These are phyloP conservation scores for Gymnopilus junonius DNA, from an alignment of 768 basidiomycete genomes.

Conservation along the genomic window DNA sequence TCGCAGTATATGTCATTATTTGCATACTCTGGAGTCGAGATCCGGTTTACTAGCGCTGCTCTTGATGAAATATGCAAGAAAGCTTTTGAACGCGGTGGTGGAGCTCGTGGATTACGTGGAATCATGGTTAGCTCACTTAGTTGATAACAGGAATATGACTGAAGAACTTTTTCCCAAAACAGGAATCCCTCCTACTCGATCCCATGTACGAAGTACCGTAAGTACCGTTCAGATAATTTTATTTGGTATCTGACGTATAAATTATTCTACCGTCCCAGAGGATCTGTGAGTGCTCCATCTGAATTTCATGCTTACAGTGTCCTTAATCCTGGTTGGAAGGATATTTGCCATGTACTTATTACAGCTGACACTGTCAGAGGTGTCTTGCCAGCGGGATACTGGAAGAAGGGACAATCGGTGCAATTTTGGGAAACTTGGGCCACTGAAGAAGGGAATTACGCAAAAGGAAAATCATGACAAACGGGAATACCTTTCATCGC, in stretches of 20 bases:
- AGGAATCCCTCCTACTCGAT: slow-evolving; percentile 85
- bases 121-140: slow-evolving; percentile 65
- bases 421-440: slow-evolving; percentile 83
- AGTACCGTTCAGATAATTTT: slow-evolving; percentile 36
- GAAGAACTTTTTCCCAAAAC: slow-evolving; percentile 1
- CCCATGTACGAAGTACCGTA: slow-evolving; percentile 94
- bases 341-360: slow-evolving; percentile 83
- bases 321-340: slow-evolving; percentile 43
- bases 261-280: slow-evolving; percentile 39
- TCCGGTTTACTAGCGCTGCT: slow-evolving; percentile 83
- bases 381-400: slow-evolving; percentile 69
- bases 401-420: slow-evolving; percentile 67
- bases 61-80: slow-evolving; percentile 81
- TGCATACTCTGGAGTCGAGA: slow-evolving; percentile 81
- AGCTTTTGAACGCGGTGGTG: slow-evolving; percentile 83
- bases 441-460: slow-evolving; percentile 55
- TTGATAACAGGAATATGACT: background rate
- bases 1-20: slow-evolving; percentile 90
- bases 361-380: slow-evolving; percentile 73
- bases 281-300: slow-evolving; percentile 56
- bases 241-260: background rate
- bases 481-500: background rate
- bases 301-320: background rate
- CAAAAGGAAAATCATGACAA: slow-evolving; percentile 7
- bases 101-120: slow-evolving; percentile 87